Conservation (phyloP, 2,329 filamentous ascomycete species). For the Fusarium globosum region DNA sequence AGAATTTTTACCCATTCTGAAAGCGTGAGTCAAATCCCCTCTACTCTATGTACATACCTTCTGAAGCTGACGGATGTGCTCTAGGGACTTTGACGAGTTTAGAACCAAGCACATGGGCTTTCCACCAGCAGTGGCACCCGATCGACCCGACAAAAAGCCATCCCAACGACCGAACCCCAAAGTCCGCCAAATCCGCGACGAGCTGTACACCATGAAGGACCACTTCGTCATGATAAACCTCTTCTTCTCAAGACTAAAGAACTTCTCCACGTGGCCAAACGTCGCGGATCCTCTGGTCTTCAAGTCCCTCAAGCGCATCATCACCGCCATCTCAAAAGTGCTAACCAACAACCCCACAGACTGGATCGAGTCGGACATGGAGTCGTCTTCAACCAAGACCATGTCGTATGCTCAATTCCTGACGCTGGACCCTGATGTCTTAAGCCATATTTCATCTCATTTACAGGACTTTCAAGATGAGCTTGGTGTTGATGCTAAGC, state of each 20-base stretch:
- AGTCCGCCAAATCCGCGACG: constrained; percentile 25
- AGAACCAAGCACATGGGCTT: constrained; percentile 29
- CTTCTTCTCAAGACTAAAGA: constrained; percentile 12
- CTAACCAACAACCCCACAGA: constrained; percentile 42
- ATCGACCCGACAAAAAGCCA: background rate
- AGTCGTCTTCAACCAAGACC: background rate
- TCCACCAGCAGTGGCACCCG: background rate
- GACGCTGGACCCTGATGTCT: constrained; percentile 28
- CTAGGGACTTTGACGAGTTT: constrained; percentile 39
- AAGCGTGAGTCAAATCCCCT: constrained; percentile 16
- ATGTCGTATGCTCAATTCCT: constrained; percentile 36
- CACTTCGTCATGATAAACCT: constrained; percentile 1
- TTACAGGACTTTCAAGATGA: constrained; percentile 25
- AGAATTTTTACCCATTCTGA: constrained; percentile 37
- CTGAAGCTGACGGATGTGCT: background rate
- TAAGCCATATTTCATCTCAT: constrained; percentile 24
- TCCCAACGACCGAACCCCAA: constrained; percentile 18
- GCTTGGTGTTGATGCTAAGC: constrained; percentile 7
- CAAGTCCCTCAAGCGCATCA: background rate
- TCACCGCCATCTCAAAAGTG: constrained; percentile 25
- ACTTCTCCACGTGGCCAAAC: background rate
- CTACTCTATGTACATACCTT: fast-evolving
- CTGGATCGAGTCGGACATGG: constrained; percentile 38
- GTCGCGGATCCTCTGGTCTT: constrained; percentile 1
- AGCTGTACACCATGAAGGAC: constrained; percentile 39